Evolutionary conservation across 108 stramenopile species (phyloP), one percentile per base, ranked within the genome.

Genomic region (Pseudonitzschia delicatissima): DNA sequence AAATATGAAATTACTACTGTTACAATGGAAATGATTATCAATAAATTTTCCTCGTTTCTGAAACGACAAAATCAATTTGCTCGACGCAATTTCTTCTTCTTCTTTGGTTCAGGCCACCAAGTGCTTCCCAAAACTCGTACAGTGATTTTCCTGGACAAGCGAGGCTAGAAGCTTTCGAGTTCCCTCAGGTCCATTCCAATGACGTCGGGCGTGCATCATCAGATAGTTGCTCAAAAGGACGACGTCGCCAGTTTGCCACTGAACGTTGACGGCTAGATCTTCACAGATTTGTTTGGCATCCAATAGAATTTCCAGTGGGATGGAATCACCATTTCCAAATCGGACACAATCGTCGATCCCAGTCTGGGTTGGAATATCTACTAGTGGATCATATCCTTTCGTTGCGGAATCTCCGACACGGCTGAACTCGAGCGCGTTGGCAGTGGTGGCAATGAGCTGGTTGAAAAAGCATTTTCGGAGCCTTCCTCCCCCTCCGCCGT

Each of bases 401-500:
- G 11, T 42, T 15, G 1, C 66, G 17, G 20, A 18, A 1, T 3
- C 37, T 11, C 73, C 73, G n/a, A 73, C 58, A 29, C 51, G 59
- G 15, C 64, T 66, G 31, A 73, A 73, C 21, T 73, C 73, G 18
- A 73, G 33, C 0, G 73, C 73, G 62, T 73, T 73, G 1, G 73
- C 73, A n/a, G 49, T 61, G 18, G 73, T 73, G 1, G 73, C 73
- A 67, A 73, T 67, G 4, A 73, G 59, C 36, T 73, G 73, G 62
- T 73, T 73, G 49, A 73, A 73, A 21, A 73, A 73, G n/a, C 66
- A 67, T 25, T 73, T 73, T 18, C 20, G 50, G n/a, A n/a, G n/a
- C n/a, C n/a, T n/a, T n/a, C n/a, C n/a, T n/a, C n/a, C n/a, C n/a
- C n/a, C n/a, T 18, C 23, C 50, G 11, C 20, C 20, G 27, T 73